Evolutionary conservation across 1,284 basidiomycete species (phyloP).

Genomic region (Vanrija sp.): DNA sequence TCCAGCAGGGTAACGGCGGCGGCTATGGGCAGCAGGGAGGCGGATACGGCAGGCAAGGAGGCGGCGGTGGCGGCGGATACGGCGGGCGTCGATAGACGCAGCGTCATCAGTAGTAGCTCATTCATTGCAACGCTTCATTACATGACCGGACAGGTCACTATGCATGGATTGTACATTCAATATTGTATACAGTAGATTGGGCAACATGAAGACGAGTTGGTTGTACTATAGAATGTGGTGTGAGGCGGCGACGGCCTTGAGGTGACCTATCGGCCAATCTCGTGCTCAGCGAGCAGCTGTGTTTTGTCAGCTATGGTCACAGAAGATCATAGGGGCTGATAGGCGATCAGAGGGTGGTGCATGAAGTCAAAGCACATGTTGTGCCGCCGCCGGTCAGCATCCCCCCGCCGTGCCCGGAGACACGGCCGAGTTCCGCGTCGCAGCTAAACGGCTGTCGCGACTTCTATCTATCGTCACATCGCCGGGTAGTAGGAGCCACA

Average conservation of each 20-base stretch:
- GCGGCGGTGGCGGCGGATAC: conserved; percentile 1
- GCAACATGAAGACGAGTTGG: conserved; percentile 20
- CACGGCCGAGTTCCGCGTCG: background rate
- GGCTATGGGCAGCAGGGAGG: background rate
- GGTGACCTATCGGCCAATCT: conserved; percentile 55
- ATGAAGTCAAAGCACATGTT: background rate
- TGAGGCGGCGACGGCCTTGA: too few species aligned
- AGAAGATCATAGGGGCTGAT: too few species aligned
- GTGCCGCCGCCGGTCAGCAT: background rate
- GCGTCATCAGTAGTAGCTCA: background rate
- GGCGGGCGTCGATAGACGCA: conserved; percentile 4
- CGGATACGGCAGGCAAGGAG: background rate
- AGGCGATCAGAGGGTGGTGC: background rate
- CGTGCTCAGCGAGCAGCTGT: conserved; percentile 85
- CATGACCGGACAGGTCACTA: too few species aligned
- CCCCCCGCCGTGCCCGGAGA: too few species aligned
- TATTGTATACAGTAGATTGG: conserved; percentile 9
- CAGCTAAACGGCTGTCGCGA: background rate
- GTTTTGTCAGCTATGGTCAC: conserved; percentile 2
- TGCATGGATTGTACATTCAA: conserved; percentile 2
- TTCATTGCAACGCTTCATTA: too few species aligned
- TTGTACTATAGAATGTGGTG: too few species aligned
- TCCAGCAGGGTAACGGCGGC: background rate
- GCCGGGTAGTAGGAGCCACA: conserved; percentile 5
- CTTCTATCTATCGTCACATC: background rate